Percentiles rank a stretch among this genome's conserved stretches.
phyloP scores from a whole-genome alignment of 257 asterid genomes.

The Fraxinus pennsylvanica region DNA sequence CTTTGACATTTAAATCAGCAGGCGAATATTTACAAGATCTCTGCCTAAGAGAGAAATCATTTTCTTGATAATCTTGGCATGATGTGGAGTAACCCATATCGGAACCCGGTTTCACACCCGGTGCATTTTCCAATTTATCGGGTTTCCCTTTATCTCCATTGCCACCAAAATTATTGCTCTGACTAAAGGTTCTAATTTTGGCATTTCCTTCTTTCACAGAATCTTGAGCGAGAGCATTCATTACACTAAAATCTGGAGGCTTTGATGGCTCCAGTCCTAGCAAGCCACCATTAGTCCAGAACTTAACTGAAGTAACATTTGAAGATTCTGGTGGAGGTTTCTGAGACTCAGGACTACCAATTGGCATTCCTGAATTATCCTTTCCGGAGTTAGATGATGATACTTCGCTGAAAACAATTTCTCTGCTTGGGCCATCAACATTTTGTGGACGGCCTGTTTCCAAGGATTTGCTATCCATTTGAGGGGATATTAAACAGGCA shows the following conservation, averaged over 20 bases:
- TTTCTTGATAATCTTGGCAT: constrained; percentile 44
- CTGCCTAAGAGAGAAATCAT: constrained; percentile 47
- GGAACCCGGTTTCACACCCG: constrained; percentile 31
- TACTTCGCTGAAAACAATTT: constrained; percentile 37
- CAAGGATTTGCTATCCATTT: constrained; percentile 34
- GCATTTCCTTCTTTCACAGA: constrained; percentile 35
- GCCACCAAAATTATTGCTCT: constrained; percentile 17
- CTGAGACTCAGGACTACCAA: constrained; percentile 39
- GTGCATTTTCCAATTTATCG: constrained; percentile 33
- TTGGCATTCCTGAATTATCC: constrained; percentile 26
- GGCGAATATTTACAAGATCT: constrained; percentile 68
- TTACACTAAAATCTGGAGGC: constrained; percentile 72
- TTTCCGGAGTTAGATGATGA: constrained; percentile 34
- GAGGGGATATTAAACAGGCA: constrained; percentile 40
- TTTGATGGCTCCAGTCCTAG: constrained; percentile 97
- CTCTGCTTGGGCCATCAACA: constrained; percentile 37
- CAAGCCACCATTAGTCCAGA: constrained; percentile 98
- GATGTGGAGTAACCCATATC: constrained; percentile 35
- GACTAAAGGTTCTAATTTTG: constrained; percentile 23
- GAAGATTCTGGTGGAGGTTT: constrained; percentile 56
- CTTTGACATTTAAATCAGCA: constrained; percentile 66
- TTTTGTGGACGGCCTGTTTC: constrained; percentile 31
- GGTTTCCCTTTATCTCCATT: constrained; percentile 35
- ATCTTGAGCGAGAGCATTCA: constrained; percentile 41
- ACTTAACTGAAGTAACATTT: constrained; percentile 46